Percentiles rank a stretch among this genome's conserved stretches.
These are phyloP conservation scores for Gentiana dahurica DNA, from an alignment of 257 asterid genomes.

Conservation along the genomic window DNA sequence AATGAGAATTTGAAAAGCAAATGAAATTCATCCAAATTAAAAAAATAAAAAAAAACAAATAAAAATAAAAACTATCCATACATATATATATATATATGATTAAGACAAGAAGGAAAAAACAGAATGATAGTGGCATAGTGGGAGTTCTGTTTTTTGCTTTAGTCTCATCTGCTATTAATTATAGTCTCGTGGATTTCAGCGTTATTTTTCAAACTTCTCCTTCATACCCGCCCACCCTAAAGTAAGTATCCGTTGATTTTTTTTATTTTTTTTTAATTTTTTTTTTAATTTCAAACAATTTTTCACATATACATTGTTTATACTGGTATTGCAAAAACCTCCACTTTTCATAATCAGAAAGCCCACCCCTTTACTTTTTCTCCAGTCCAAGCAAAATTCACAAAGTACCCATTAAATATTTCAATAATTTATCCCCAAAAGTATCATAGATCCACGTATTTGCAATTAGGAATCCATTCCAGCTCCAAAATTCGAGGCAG, in stretches of 20 bases:
- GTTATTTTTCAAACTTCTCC: slow-evolving; percentile 56
- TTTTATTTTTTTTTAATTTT: neutral
- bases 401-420: neutral
- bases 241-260: slow-evolving; percentile 70
- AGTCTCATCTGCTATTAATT: slow-evolving; percentile 33
- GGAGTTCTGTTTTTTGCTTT: slow-evolving; percentile 24
- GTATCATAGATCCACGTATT: neutral
- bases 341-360: slow-evolving; percentile 4
- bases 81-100: too few species aligned
- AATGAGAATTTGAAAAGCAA: too few species aligned
- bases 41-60: neutral
- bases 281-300: neutral
- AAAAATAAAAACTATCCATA: neutral
- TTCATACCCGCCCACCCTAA: slow-evolving; percentile 64
- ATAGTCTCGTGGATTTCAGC: slow-evolving; percentile 88
- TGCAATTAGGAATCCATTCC: slow-evolving; percentile 7
- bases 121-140: slow-evolving; percentile 21
- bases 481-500: slow-evolving; percentile 67
- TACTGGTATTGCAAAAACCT: neutral
- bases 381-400: neutral
- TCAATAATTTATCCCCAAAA: neutral
- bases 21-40: neutral
- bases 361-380: neutral
- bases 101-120: slow-evolving; percentile 10
- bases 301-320: too few species aligned